Evolutionary conservation across 2,329 filamentous ascomycete species (phyloP).

Genomic region (Dothiorella sarmentorum): DNA sequence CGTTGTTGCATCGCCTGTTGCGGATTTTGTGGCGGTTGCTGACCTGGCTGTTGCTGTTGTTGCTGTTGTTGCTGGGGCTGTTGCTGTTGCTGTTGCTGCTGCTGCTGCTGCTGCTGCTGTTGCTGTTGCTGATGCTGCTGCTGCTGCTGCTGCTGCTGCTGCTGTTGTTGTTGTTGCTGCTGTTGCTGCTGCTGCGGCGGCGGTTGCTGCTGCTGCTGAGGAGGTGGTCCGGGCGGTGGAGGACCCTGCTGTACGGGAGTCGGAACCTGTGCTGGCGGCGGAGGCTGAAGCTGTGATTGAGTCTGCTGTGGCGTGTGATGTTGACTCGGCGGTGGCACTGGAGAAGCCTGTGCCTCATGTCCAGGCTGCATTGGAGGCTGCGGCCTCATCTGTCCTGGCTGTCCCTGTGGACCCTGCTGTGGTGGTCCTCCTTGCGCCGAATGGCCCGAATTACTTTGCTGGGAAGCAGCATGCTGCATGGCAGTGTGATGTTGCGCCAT

Average conservation of each 20-base stretch:
- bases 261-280: constrained; percentile 26
- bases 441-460: constrained; percentile 49
- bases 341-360: constrained; percentile 40
- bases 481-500: constrained; percentile 38
- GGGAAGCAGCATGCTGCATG: constrained; percentile 49
- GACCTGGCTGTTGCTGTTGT: constrained; percentile 33
- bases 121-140: constrained; percentile 19
- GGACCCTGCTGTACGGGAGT: constrained; percentile 19
- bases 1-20: constrained; percentile 25
- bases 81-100: too few species aligned
- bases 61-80: too few species aligned
- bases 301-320: constrained; percentile 42
- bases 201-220: constrained; percentile 19
- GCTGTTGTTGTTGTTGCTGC: constrained; percentile 41
- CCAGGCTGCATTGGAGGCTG: constrained; percentile 34
- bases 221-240: constrained; percentile 14
- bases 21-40: constrained; percentile 26
- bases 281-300: constrained; percentile 28
- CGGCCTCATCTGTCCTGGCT: constrained; percentile 38
- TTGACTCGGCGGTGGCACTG: constrained; percentile 32
- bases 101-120: constrained; percentile 22
- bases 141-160: constrained; percentile 27
- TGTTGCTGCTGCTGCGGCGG: constrained; percentile 35
- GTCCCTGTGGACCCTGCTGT: constrained; percentile 30
- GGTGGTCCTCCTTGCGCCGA: constrained; percentile 35